Percentiles rank a stretch among this genome's conserved stretches.
phyloP scores from a whole-genome alignment of 2,329 filamentous ascomycete genomes.

The Fusarium newnesense region DNA sequence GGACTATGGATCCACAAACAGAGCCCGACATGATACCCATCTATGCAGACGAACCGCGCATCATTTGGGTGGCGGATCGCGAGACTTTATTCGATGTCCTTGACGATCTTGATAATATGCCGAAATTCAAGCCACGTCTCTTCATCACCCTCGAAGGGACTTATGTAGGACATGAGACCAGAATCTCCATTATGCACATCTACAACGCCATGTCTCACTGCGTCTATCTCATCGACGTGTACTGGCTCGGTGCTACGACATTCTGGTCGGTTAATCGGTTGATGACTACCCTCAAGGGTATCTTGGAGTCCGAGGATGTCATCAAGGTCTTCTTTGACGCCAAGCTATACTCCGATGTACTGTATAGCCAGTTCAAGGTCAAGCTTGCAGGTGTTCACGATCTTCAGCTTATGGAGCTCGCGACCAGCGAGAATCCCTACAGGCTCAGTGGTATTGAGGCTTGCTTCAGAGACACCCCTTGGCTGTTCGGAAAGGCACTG shows the following conservation, averaged over 20 bases:
- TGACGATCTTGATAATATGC: rapidly evolving
- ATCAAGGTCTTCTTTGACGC: neutral
- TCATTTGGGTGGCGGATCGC: neutral
- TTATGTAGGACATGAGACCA: neutral
- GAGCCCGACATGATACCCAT: neutral
- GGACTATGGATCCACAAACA: neutral
- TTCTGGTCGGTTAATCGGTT: neutral
- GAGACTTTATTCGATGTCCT: neutral
- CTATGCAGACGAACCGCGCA: neutral
- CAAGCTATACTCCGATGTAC: neutral
- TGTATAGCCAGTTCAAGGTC: neutral
- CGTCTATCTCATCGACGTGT: neutral
- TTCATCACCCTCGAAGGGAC: neutral
- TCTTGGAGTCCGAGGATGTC: neutral
- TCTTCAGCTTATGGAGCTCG: constrained; percentile 1
- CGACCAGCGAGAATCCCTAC: neutral
- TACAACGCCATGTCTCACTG: neutral
- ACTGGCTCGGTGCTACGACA: neutral
- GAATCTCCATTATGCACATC: neutral
- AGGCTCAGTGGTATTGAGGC: neutral
- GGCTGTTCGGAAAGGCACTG: neutral
- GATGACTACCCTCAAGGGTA: neutral
- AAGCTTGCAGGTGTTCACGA: neutral
- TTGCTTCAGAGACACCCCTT: neutral
- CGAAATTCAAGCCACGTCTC: neutral